Base-by-base conservation (phyloP, 2,329 filamentous ascomycete species). In the Beauveria australis region DNA sequence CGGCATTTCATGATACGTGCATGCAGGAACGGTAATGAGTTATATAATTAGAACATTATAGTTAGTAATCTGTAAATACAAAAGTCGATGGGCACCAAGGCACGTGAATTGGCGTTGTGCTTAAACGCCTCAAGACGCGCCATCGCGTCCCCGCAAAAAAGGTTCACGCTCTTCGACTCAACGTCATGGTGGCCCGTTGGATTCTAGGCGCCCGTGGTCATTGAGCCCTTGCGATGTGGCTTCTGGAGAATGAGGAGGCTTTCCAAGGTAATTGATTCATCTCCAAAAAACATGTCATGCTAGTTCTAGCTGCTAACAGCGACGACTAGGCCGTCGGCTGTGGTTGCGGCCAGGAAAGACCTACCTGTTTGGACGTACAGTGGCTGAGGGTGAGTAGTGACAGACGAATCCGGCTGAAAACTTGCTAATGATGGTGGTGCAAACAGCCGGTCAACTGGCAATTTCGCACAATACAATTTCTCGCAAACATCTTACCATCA, bases 281-380 rank as follows among this genome's bases (percentile, higher is more conserved):
- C 5, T 43, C 16, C 7, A 33, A 30, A 48, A 53, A 53, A n/a
- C 19, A 19, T 16, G 18, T 47, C 18, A 22, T 16, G 30, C 40
- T 41, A 5, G 16, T 40, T 33, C 24, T 51, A 19, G 33, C 16
- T 49, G 37, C 59, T 43, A 33, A 59, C 61, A 64, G 52, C 66
- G 60, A 28, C 53, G 49, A 53, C 40, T 24, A 77, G 75, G 74
- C 54, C 72, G 73, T 30, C 85, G 84, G 68, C 79, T 92, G 66
- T 96, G 92, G 92, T 80, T 96, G 63, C 86, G 88, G 61, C 92
- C 92, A 2, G 92, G 92, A 55, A 91, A 91, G 71, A 85, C 84
- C 67, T 93, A 94, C 72, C 81, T 96, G 22, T 90, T 96, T 71
- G 93, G 93, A 60, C 86, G 93, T 64, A 92, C 89, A 43, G 82